These are phyloP conservation scores for Blastobotrys buckinghamii DNA, from an alignment of 1,139 yeast genomes.

Conservation along the genomic window DNA sequence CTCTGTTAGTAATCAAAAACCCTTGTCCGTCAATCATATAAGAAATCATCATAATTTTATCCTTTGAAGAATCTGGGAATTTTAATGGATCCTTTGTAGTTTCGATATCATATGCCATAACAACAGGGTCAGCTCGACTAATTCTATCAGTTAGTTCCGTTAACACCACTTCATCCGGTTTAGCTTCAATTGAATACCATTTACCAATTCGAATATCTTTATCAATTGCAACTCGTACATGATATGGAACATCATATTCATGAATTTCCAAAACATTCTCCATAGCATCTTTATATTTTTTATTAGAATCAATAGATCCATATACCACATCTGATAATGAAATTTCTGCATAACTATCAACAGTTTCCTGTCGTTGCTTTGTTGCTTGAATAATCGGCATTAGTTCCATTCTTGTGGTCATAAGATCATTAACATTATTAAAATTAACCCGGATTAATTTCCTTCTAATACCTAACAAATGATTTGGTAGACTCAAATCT, in stretches of 20 bases:
- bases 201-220: conserved; percentile 82
- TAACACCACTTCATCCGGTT: conserved; percentile 47
- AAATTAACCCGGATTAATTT: conserved; percentile 63
- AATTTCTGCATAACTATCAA: conserved; percentile 61
- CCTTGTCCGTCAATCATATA: conserved; percentile 99
- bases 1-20: conserved; percentile 85
- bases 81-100: conserved; percentile 95
- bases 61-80: conserved; percentile 90
- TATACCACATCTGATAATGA: conserved; percentile 31
- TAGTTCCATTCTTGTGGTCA: conserved; percentile 64
- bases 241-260: conserved; percentile 96
- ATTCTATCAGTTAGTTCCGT: conserved; percentile 66
- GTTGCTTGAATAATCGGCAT: conserved; percentile 69
- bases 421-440: conserved; percentile 67
- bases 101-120: conserved; percentile 94
- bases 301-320: conserved; percentile 21
- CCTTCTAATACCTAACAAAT: conserved; percentile 69
- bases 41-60: conserved; percentile 97
- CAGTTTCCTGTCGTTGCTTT: conserved; percentile 55
- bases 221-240: conserved; percentile 92
- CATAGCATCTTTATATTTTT: conserved; percentile 45
- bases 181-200: conserved; percentile 81
- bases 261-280: conserved; percentile 70
- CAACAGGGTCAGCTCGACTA: conserved; percentile 97
- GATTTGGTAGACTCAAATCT: conserved; percentile 77